Evolutionary conservation across 2,329 filamentous ascomycete genomes (phyloP), one percentile per base, ranked within the genome.

Genomic region (Teratosphaeria pseudoeucalypti): DNA sequence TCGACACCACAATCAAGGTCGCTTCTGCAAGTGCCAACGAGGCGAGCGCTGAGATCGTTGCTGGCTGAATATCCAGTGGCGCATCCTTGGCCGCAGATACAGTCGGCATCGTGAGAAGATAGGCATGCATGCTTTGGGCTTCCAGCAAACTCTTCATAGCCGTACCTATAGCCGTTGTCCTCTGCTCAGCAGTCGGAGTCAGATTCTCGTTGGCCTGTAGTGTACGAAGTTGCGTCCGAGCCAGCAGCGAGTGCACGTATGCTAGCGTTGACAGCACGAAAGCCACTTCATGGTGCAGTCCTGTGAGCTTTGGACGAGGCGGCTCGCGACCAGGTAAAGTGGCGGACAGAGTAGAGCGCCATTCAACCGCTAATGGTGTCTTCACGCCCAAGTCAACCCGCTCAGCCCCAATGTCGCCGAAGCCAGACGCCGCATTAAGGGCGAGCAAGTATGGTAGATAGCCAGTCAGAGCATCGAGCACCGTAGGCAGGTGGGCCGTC

Each of bases 391-490:
- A 79, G 60, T 85, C 84, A 65, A 94, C 79, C 57, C 83, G 79
- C 66, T 90, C 87, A 7, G 81, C 81, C 3, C 75, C 76, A 11
- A 81, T 73, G 23, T 68, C 67, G 12, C 67, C 65, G 53, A 66
- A 71, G 6, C 77, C 72, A 58, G 77, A 94, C 74, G 10, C 90
- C 87, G 57, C 84, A 79, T 92, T 88, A 27, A 96, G 78, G 11
- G 89, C 86, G 53, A 94, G 79, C 0, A 96, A 81, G 68, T 92
- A 95, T 0, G 92, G 90, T 10, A 96, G 78, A 70, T 97, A 99
- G 61, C 82, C 81, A 60, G 86, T 85, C 11, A 96, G 71, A 47
- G 85, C 83, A 37, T 85, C 81, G 58, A 89, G 79, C 43, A 97
- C 79, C 6, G 82, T 82, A 27, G 84, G 79, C 6, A 99, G 81